A percentile compares a stretch with the other conserved stretches of the same genome.
Conservation (phyloP, 257 asterid genomes). For the Forsythia viridissima region DNA sequence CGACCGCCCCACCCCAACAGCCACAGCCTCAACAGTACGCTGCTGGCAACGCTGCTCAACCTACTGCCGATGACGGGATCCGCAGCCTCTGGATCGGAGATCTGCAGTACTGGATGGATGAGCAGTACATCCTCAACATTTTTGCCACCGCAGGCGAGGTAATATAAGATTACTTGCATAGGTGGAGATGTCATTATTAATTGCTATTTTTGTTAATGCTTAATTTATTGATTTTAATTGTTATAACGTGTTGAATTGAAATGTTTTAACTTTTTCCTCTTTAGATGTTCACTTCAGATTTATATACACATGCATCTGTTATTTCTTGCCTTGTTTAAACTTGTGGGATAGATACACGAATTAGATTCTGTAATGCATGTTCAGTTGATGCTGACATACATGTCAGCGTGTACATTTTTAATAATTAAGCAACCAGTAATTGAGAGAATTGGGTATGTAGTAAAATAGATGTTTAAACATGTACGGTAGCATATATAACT, state of each 20-base stretch:
- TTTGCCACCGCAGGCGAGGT: conserved; percentile 79
- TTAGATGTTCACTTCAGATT: not conserved
- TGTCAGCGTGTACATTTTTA: not conserved
- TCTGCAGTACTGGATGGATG: conserved; percentile 96
- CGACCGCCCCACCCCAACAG: conserved; percentile 43
- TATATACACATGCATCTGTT: not conserved
- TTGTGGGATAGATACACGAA: not conserved
- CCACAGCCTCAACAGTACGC: conserved; percentile 42
- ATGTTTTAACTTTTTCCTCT: not conserved
- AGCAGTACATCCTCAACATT: conserved; percentile 54
- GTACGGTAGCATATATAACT: not conserved
- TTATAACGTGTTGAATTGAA: not conserved
- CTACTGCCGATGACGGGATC: conserved; percentile 56
- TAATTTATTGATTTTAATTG: not conserved
- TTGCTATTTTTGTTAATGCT: not conserved
- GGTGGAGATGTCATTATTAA: not conserved
- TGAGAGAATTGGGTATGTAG: not conserved
- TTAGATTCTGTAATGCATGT: not conserved
- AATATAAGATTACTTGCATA: not conserved
- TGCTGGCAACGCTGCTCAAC: conserved; percentile 23
- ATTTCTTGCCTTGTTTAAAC: not conserved
- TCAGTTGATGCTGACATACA: not conserved
- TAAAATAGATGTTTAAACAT: not conserved
- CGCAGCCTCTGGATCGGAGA: conserved; percentile 96
- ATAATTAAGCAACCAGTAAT: not conserved